Base-by-base conservation (phyloP, 352 stramenopile genomes). In the Phytophthora niederhauseri region DNA sequence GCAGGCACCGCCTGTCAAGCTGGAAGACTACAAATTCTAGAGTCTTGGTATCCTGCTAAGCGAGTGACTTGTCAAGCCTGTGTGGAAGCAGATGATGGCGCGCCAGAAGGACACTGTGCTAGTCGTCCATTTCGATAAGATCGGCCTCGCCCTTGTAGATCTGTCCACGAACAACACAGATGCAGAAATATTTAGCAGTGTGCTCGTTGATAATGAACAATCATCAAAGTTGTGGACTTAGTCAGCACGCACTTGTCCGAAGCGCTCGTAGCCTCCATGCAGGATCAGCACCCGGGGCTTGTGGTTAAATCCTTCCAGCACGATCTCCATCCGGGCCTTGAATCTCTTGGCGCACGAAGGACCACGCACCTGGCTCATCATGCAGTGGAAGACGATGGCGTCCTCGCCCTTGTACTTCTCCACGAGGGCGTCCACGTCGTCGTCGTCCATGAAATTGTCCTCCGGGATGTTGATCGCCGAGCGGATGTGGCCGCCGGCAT, bases 331-430 rank as follows among this genome's bases (percentile, higher is more conserved):
- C 36, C 89, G 85, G 58, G 75, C 72, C 58, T 87, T 77, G 58
- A 96, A 94, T 28, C 89, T 85, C 48, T 84, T 81, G 43, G 89
- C 89, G 57, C 89, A 96, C n/a, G 78, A 85, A 17, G 89, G 89
- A 1, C 86, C 89, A 38, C 89, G 89, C 48, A 96, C 76, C 68
- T 96, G 89, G 38, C 86, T 96, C 75, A 96, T 78, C 85, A 95
- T 95, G 77, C 89, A 96, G 73, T 96, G 89, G 64, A 96, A 95
- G 24, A 96, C 82, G 70, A 96, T 78, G 52, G 76, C 57, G 31
- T 85, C 70, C 55, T 87, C 73, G 58, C 87, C 64, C 69, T 90
- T 82, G 72, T 87, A 91, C 49, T 80, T 81, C 20, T 72, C 43
- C 53, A 96, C 84, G 28, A 96, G 70, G 46, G 78, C 79, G 66